Base-by-base conservation (phyloP, 164 flowering plant genomes). In the Liquidambar formosana region DNA sequence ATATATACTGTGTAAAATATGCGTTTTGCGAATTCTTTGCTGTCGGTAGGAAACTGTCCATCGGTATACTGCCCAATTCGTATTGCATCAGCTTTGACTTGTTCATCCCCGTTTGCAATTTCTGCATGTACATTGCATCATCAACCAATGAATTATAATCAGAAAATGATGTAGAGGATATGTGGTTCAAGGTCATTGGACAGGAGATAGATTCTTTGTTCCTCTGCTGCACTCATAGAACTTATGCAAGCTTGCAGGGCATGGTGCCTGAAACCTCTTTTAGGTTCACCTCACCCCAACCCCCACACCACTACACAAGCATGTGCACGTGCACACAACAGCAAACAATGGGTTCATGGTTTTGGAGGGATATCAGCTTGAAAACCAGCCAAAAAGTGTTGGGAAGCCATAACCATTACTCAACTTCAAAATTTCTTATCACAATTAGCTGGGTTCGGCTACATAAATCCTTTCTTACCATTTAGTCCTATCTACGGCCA, bases 81-180 rank as follows among this genome's bases (percentile, higher is more conserved):
- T 63, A 90, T 84, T 46, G 99, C 98, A 90, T 95, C 99, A 77
- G 90, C 86, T 86, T 93, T 95, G 59, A 93, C 97, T 79, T 93
- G 88, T 74, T 91, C 91, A 72, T 91, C 94, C 25, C 97, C 97
- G 70, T 82, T 80, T 46, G 73, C 85, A 67, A 95, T 95, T 73
- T 89, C 97, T 95, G 88, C 79, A 85, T 1, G 47, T 19, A 68
- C 57, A 69, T 11, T 15, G 21, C 51, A 70, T 48, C 67, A 28
- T 64, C 51, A 70, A 64, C 41, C 52, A 74, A 15, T 71, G 60
- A 43, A 41, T 43, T 23, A 26, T 28, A 65, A 26, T 11, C 68
- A 75, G 63, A 26, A 23, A 61, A 75, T 44, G 12, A 68, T n/a
- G 64, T 54, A 19, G n/a, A 72, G 38, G 59, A 64, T 48, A 38